Percentiles rank a stretch among this genome's conserved stretches.
These are phyloP conservation scores for Phytophthora pistaciae DNA, from an alignment of 352 stramenopile genomes.

Conservation along the genomic window DNA sequence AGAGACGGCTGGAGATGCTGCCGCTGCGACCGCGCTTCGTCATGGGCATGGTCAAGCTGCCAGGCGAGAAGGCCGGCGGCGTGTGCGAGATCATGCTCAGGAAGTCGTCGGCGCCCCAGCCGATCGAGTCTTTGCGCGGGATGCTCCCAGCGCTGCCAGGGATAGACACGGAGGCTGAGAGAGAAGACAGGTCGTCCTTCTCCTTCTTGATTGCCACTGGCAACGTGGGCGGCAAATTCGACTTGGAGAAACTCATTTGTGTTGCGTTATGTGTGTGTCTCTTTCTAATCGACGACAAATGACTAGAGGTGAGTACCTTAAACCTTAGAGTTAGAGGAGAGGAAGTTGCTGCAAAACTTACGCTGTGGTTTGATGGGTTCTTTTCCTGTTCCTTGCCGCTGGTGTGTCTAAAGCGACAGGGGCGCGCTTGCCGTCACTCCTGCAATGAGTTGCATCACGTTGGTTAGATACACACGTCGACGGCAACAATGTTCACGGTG, in stretches of 20 bases:
- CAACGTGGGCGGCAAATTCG: conserved; percentile 67
- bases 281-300: conserved; percentile 13
- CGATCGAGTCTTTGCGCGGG: conserved; percentile 83
- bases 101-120: conserved; percentile 87
- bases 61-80: conserved; percentile 91
- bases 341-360: background rate
- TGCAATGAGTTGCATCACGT: background rate
- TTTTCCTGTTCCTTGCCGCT: background rate
- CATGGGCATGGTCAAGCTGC: conserved; percentile 89
- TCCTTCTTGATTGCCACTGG: conserved; percentile 81
- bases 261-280: background rate
- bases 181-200: conserved; percentile 37
- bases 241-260: conserved; percentile 50
- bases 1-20: conserved; percentile 85
- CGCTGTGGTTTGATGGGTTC: conserved; percentile 3
- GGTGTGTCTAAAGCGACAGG: conserved; percentile 39
- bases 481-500: background rate
- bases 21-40: conserved; percentile 87
- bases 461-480: background rate
- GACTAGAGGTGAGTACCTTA: conserved; percentile 9
- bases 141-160: conserved; percentile 39
- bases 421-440: conserved; percentile 15
- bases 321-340: background rate
- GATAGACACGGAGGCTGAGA: conserved; percentile 45
- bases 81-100: conserved; percentile 91